These are phyloP conservation scores for Eragrostis curvula DNA, from an alignment of 176 grass and related monocot genomes.

Conservation along the genomic window DNA sequence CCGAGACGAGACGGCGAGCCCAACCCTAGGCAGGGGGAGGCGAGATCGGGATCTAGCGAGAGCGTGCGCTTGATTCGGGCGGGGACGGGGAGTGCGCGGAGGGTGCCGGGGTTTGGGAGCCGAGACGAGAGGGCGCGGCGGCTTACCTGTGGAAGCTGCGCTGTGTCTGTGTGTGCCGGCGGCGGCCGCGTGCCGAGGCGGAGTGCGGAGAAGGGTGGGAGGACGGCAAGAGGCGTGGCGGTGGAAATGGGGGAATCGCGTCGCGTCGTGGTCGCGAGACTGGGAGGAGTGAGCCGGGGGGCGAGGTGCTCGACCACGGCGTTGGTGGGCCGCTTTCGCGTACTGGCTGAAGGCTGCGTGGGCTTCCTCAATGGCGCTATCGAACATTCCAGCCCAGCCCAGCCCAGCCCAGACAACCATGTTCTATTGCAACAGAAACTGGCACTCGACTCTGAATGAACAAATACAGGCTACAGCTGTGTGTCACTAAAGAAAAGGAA, in stretches of 20 bases:
- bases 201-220: conserved; percentile 33
- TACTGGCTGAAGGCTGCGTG: neutral
- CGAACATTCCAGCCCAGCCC: neutral
- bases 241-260: conserved; percentile 40
- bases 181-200: conserved; percentile 33
- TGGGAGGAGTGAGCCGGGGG: conserved; percentile 26
- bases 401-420: too few species aligned
- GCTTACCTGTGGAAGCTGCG: conserved; percentile 34
- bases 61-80: conserved; percentile 6
- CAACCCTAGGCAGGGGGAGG: neutral
- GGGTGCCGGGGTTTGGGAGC: neutral
- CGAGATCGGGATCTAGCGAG: conserved; percentile 47
- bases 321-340: neutral
- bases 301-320: conserved; percentile 1
- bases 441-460: too few species aligned
- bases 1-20: conserved; percentile 39
- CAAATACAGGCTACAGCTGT: too few species aligned
- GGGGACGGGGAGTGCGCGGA: neutral
- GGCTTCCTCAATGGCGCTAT: neutral
- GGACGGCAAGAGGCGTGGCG: conserved; percentile 22
- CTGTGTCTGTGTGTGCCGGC: conserved; percentile 49
- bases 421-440: too few species aligned
- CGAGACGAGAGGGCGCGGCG: neutral
- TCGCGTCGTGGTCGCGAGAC: conserved; percentile 32
- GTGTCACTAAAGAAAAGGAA: too few species aligned